Evolutionary conservation across 1,284 basidiomycete species (phyloP).

Genomic region (Naganishia sp.): DNA sequence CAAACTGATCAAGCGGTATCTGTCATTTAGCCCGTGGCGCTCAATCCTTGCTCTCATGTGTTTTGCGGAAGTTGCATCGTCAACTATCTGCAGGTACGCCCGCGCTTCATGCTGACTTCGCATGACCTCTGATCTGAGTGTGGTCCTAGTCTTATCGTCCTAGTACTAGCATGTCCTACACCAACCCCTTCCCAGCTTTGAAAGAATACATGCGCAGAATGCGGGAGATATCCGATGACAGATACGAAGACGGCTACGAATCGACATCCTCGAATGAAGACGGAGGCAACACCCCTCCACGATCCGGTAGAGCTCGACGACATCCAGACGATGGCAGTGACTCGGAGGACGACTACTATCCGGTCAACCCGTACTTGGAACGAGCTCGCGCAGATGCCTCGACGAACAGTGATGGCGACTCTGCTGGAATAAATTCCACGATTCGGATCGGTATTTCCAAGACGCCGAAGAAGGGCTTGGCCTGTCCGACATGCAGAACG

Average conservation of each 20-base stretch:
- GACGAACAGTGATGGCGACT: background rate
- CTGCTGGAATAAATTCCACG: constrained; percentile 1
- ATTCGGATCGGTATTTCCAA: constrained; percentile 19
- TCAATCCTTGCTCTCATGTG: constrained; percentile 31
- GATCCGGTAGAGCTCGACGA: constrained; percentile 10
- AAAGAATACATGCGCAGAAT: constrained; percentile 19
- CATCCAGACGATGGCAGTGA: constrained; percentile 10
- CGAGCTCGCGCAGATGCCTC: background rate
- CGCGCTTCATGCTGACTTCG: background rate
- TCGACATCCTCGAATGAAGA: constrained; percentile 11
- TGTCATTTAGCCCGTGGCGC: constrained; percentile 17
- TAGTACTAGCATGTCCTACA: constrained; percentile 27
- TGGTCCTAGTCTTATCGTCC: constrained; percentile 19
- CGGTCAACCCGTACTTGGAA: constrained; percentile 19
- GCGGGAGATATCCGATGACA: constrained; percentile 7
- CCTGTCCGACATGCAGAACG: constrained; percentile 29
- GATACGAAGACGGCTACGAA: constrained; percentile 27
- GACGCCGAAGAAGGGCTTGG: constrained; percentile 31
- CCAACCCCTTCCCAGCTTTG: constrained; percentile 28
- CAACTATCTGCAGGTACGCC: constrained; percentile 27
- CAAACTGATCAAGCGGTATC: constrained; percentile 3
- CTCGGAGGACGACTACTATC: constrained; percentile 22
- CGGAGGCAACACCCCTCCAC: background rate
- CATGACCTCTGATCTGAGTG: background rate
- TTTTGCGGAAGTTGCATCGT: constrained; percentile 33